Conservation (phyloP, 2,329 filamentous ascomycete genomes). For the Stagonosporopsis cucurbitacearum region DNA sequence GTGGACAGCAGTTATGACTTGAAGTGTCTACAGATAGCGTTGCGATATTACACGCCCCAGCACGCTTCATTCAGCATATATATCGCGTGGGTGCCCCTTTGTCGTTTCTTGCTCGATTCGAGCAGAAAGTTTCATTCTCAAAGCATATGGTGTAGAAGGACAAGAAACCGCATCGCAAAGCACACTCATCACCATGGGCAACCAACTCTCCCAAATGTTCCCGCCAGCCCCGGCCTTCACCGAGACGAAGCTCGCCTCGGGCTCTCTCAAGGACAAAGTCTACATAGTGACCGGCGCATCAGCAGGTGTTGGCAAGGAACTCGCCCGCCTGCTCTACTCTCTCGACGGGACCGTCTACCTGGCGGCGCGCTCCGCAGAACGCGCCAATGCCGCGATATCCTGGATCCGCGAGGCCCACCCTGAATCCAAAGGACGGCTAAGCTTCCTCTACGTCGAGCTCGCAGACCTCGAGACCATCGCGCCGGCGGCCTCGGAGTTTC, state of each 20-base stretch:
- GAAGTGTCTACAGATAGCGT: not conserved
- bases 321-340: slow-evolving; percentile 61
- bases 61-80: not conserved
- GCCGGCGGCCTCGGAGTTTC: slow-evolving; percentile 47
- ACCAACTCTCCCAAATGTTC: slow-evolving; percentile 25
- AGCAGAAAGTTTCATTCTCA: not conserved
- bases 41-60: not conserved
- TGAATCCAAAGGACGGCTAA: slow-evolving; percentile 24
- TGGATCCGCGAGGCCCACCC: slow-evolving; percentile 51
- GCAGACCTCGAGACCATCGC: slow-evolving; percentile 51
- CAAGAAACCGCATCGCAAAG: too few relatives aligned
- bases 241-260: slow-evolving; percentile 42
- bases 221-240: slow-evolving; percentile 27
- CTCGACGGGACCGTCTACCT: slow-evolving; percentile 64
- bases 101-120: not conserved
- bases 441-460: slow-evolving; percentile 49
- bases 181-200: slow-evolving; percentile 20
- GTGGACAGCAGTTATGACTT: not conserved
- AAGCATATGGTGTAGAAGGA: not conserved
- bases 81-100: not conserved
- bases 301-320: slow-evolving; percentile 59
- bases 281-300: slow-evolving; percentile 61
- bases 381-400: slow-evolving; percentile 49
- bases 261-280: slow-evolving; percentile 53
- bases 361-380: slow-evolving; percentile 54